Evolutionary conservation across 1,139 yeast genomes (phyloP).

Genomic region (Candida sanyaensis): DNA sequence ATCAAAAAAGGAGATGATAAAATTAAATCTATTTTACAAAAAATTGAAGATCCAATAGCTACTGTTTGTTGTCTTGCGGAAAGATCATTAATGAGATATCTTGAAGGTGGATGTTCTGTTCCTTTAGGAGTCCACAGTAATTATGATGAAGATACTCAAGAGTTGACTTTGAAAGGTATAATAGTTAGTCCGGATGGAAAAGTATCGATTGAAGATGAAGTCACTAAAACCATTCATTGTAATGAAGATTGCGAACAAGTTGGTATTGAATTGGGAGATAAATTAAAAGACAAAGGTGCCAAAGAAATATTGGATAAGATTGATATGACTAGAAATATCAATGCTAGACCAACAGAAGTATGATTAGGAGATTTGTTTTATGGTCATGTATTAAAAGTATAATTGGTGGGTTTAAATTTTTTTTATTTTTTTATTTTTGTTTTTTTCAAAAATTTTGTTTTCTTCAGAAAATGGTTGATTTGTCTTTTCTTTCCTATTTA

Average conservation of each 20-base stretch:
- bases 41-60: conserved; percentile 67
- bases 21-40: conserved; percentile 57
- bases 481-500: neutral
- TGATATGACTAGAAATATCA: conserved; percentile 34
- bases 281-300: conserved; percentile 76
- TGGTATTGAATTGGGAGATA: conserved; percentile 71
- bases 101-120: conserved; percentile 98
- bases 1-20: conserved; percentile 68
- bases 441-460: no score
- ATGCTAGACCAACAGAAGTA: conserved; percentile 18
- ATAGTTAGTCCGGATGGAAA: conserved; percentile 87
- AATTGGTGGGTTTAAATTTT: no score
- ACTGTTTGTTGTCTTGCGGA: conserved; percentile 87
- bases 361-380: neutral
- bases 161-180: conserved; percentile 60
- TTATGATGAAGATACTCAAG: conserved; percentile 46
- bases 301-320: conserved; percentile 78
- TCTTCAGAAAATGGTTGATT: neutral
- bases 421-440: no score
- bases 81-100: conserved; percentile 78
- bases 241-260: conserved; percentile 67
- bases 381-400: no score
- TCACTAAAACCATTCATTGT: conserved; percentile 32
- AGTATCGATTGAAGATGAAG: conserved; percentile 59
- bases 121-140: conserved; percentile 88